These are phyloP conservation scores for Cydonia oblonga DNA, from an alignment of 331 rosid genomes.

Conservation along the genomic window DNA sequence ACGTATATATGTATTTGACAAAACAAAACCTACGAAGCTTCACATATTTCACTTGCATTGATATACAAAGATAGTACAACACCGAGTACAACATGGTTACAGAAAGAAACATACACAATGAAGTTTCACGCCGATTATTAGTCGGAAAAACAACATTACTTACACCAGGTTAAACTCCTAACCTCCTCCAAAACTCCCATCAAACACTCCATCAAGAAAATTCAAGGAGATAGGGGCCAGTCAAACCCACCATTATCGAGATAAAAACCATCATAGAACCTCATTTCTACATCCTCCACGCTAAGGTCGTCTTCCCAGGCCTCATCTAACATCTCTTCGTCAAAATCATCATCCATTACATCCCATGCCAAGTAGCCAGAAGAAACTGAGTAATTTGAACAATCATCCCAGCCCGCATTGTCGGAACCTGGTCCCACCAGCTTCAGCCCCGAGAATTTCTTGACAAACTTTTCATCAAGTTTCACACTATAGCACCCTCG, in stretches of 20 bases:
- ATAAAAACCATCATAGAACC: constrained; percentile 5
- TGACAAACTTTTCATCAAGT: background rate
- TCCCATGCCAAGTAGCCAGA: constrained; percentile 14
- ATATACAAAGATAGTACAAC: background rate
- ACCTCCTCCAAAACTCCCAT: background rate
- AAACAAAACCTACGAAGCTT: background rate
- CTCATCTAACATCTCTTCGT: constrained; percentile 3
- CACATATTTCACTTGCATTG: background rate
- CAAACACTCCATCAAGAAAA: background rate
- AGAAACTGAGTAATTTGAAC: constrained; percentile 2
- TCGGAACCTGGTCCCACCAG: constrained; percentile 2
- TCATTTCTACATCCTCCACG: constrained; percentile 7
- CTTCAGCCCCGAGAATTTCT: background rate
- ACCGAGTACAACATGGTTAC: background rate
- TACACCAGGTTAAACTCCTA: background rate
- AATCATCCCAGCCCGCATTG: constrained; percentile 10
- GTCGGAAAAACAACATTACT: background rate
- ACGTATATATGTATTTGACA: too few relatives aligned
- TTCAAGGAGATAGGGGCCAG: constrained; percentile 4
- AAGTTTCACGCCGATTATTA: background rate
- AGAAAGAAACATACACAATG: background rate
- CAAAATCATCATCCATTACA: constrained; percentile 4
- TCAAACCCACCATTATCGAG: background rate
- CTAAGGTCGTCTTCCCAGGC: constrained; percentile 1
- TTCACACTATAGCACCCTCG: constrained; percentile 4